A percentile compares a stretch with the other conserved stretches of the same genome.
phyloP scores from a whole-genome alignment of 305 asterid species.

The Petunia hybrid region DNA sequence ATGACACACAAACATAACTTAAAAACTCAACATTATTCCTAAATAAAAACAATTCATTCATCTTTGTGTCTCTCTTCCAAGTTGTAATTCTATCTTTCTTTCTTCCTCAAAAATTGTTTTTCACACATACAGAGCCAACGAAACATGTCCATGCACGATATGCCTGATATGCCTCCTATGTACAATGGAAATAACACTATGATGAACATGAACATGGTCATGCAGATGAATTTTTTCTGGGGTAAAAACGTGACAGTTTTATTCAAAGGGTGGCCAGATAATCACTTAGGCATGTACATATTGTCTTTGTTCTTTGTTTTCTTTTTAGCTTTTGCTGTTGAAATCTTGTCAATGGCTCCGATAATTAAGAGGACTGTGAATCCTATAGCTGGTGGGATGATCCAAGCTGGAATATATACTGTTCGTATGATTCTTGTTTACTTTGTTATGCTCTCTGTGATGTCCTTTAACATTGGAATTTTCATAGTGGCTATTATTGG shows the following conservation, averaged over 20 bases:
- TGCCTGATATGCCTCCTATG: neutral
- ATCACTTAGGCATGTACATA: slow-evolving; percentile 61
- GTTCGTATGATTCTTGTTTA: slow-evolving; percentile 69
- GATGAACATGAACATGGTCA: slow-evolving; percentile 47
- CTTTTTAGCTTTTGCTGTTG: slow-evolving; percentile 51
- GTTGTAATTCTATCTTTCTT: neutral
- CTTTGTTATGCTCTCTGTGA: slow-evolving; percentile 79
- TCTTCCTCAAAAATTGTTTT: neutral
- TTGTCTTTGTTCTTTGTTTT: slow-evolving; percentile 61
- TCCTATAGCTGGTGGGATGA: slow-evolving; percentile 44
- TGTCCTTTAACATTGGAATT: slow-evolving; percentile 81
- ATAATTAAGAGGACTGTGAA: slow-evolving; percentile 31
- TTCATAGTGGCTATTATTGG: slow-evolving; percentile 69
- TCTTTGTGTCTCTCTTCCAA: neutral
- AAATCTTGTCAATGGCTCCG: slow-evolving; percentile 51
- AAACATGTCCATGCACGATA: neutral
- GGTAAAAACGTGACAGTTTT: slow-evolving; percentile 68
- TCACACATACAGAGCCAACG: neutral
- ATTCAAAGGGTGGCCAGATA: slow-evolving; percentile 80
- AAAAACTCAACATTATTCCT: neutral
- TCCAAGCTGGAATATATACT: slow-evolving; percentile 44
- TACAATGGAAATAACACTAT: neutral
- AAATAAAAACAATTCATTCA: neutral
- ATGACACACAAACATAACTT: neutral
- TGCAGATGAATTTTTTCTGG: slow-evolving; percentile 84